Conservation (phyloP, 495 filamentous ascomycete genomes). For the Amniculicola lignicola region DNA sequence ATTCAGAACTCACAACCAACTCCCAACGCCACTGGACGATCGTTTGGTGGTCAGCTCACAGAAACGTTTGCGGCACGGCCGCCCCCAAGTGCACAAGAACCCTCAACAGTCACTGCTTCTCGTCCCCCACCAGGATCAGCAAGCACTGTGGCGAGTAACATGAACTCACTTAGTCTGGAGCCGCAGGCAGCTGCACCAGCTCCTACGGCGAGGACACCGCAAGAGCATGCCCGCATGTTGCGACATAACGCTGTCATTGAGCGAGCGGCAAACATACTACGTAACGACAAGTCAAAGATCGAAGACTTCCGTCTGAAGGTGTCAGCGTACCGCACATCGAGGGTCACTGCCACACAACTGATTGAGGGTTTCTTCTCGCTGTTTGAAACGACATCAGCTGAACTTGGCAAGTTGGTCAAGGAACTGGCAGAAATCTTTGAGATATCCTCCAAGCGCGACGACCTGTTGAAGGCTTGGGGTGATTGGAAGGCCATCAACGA, state of each 20-base stretch:
- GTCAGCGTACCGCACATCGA: constrained; percentile 66
- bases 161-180: constrained; percentile 13
- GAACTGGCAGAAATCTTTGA: constrained; percentile 94
- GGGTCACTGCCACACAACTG: constrained; percentile 66
- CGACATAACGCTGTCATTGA: constrained; percentile 80
- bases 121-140: constrained; percentile 31
- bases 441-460: constrained; percentile 65
- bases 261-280: constrained; percentile 74
- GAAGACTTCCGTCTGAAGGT: constrained; percentile 71
- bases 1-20: constrained; percentile 79
- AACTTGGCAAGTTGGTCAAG: constrained; percentile 84
- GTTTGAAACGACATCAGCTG: constrained; percentile 73
- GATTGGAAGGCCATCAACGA: constrained; percentile 95
- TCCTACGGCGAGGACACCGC: constrained; percentile 56
- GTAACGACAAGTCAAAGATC: constrained; percentile 69
- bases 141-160: constrained; percentile 19
- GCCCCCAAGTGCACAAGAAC: constrained; percentile 33
- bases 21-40: constrained; percentile 68
- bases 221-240: constrained; percentile 74
- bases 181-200: constrained; percentile 12
- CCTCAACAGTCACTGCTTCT: constrained; percentile 44
- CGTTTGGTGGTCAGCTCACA: constrained; percentile 78
- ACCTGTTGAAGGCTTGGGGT: constrained; percentile 78
- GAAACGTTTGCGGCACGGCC: constrained; percentile 51
- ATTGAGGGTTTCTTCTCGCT: constrained; percentile 78